Base-by-base conservation (phyloP, 176 grass and related monocot genomes). In the Chloris gayana region DNA sequence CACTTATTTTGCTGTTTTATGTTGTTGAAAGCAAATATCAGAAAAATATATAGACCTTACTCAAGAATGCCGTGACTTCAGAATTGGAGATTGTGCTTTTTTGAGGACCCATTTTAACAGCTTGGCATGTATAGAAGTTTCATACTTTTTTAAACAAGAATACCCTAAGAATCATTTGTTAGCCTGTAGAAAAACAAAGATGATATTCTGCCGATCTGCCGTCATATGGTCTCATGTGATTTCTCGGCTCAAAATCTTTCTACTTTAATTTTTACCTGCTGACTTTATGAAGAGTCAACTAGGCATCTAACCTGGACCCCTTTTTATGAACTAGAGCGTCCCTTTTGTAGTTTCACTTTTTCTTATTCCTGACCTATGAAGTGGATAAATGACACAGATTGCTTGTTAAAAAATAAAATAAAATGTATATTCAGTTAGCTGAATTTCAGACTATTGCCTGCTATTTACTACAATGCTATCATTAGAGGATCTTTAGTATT, bases 21-120 rank as follows among this genome's bases (percentile, higher is more conserved):
- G 33, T 78, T 12, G 25, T 83, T 50, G 29, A 39, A 44, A 37
- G 35, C 7, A 37, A 38, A 77, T 66, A 74, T 66, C 22, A 64
- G 15, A 70, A 60, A 35, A 61, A 31, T 29, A 18, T 44, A 37
- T 32, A 41, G 17, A 57, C 38, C 18, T 46, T 72, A 6, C 13
- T 37, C 38, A 41, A 29, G 6, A 15, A 67, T 45, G 2, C 41
- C 74, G 31, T 80, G 34, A 59, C 66, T 25, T 25, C 33, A 24
- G 53, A 62, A 74, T 9, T 22, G 31, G 21, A 32, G 46, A 27
- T 30, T 31, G 21, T 4, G 58, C 4, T 73, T 26, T 73, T 18
- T n/a, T 22, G 24, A 73, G 50, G 49, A 68, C 64, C 38, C 31
- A 50, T 69, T 74, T 51, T 42, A 25, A 60, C 22, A 75, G 12